Conservation (phyloP, 2,329 filamentous ascomycete species). For the Seiridium unicorne region DNA sequence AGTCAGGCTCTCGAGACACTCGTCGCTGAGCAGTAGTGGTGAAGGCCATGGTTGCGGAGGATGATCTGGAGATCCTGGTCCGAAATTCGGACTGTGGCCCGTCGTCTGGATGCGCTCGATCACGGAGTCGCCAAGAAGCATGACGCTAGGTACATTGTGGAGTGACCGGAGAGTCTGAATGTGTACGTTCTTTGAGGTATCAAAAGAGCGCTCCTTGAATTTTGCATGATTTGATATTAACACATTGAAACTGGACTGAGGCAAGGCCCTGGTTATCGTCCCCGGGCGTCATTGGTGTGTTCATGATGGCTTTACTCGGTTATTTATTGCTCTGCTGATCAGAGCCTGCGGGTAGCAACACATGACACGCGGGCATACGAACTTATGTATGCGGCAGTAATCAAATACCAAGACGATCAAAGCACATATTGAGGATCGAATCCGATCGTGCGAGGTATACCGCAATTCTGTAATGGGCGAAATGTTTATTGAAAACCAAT, state of each 20-base stretch:
- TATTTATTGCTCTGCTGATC: no score
- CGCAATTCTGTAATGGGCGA: no score
- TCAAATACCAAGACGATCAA: no score
- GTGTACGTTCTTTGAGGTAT: background rate
- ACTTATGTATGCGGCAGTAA: no score
- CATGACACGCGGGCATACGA: no score
- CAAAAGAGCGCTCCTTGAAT: slow-evolving; percentile 5
- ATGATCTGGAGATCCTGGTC: background rate
- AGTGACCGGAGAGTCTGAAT: background rate
- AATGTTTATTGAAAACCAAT: no score
- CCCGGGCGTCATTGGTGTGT: background rate
- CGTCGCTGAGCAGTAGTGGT: background rate
- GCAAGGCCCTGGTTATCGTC: background rate
- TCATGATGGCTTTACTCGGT: background rate
- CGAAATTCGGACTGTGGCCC: slow-evolving; percentile 10
- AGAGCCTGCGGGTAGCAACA: no score
- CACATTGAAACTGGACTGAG: background rate
- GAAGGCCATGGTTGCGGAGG: slow-evolving; percentile 9
- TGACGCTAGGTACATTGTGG: background rate
- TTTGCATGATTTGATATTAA: background rate
- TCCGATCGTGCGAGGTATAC: no score
- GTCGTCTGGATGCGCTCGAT: slow-evolving; percentile 21
- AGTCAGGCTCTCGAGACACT: background rate
- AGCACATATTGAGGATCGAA: no score
- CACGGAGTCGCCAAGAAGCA: slow-evolving; percentile 21